These are phyloP conservation scores for Pontederia paniculata DNA, from an alignment of 176 grass and related monocot genomes.

Conservation along the genomic window DNA sequence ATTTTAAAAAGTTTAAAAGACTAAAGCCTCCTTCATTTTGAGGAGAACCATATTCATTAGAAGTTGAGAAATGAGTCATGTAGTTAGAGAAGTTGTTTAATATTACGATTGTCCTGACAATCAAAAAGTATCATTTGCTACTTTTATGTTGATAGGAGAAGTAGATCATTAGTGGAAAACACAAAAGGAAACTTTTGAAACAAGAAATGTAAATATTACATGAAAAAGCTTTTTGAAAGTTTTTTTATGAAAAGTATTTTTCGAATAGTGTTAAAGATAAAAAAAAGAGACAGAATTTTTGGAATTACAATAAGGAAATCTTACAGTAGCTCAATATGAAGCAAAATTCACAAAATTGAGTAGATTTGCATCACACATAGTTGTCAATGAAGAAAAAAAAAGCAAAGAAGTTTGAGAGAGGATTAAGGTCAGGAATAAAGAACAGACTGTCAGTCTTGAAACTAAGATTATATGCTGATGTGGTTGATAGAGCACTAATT, in stretches of 20 bases:
- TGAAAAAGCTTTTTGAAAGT: background rate
- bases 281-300: background rate
- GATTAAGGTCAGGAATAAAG: too few species aligned
- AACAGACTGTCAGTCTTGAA: too few species aligned
- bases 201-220: background rate
- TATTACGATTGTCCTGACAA: background rate
- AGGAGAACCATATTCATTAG: background rate
- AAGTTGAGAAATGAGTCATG: background rate
- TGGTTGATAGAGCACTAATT: background rate
- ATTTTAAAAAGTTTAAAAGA: background rate
- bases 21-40: background rate
- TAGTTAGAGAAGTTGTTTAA: background rate
- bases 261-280: background rate
- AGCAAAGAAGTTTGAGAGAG: too few species aligned
- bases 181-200: background rate
- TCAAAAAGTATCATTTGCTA: background rate
- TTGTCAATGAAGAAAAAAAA: too few species aligned
- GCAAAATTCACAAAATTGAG: background rate
- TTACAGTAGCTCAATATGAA: background rate
- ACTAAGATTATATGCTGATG: too few species aligned
- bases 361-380: too few species aligned
- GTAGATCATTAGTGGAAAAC: background rate
- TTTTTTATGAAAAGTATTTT: background rate
- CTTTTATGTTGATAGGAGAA: background rate
- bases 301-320: background rate